phyloP scores from a whole-genome alignment of 257 asterid genomes.

The Solanum lycopersicoides region DNA sequence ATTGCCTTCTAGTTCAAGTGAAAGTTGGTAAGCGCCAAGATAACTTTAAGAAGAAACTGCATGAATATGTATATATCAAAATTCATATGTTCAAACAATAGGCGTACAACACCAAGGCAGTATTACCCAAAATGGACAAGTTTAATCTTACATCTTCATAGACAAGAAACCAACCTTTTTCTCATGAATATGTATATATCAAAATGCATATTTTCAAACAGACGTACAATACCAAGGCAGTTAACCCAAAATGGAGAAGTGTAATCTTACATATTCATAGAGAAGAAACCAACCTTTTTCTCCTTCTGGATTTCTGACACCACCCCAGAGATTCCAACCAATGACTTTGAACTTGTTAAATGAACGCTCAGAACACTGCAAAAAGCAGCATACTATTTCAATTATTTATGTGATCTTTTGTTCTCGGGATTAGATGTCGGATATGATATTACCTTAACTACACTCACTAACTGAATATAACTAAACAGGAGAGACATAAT shows the following conservation, averaged over 20 bases:
- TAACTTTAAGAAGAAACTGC: neutral
- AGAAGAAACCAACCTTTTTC: constrained; percentile 61
- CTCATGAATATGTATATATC: neutral
- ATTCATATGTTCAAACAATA: neutral
- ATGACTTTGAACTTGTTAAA: constrained; percentile 92
- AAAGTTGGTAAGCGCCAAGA: no score
- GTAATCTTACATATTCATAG: neutral
- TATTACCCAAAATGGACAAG: neutral
- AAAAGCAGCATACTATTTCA: neutral
- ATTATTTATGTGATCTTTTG: neutral
- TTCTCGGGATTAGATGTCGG: neutral
- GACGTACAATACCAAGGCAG: neutral
- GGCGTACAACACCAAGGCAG: neutral
- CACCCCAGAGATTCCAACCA: constrained; percentile 93
- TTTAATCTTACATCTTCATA: neutral
- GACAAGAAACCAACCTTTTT: constrained; percentile 44
- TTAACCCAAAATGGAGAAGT: neutral
- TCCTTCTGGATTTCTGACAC: constrained; percentile 85
- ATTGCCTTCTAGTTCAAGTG: neutral
- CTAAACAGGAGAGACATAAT: neutral
- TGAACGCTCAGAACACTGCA: constrained; percentile 89
- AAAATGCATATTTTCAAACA: neutral
- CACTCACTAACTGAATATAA: neutral
- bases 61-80: neutral
- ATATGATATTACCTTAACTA: neutral